Conservation (phyloP, 2,329 filamentous ascomycete species). For the Stachybotrys elegans region DNA sequence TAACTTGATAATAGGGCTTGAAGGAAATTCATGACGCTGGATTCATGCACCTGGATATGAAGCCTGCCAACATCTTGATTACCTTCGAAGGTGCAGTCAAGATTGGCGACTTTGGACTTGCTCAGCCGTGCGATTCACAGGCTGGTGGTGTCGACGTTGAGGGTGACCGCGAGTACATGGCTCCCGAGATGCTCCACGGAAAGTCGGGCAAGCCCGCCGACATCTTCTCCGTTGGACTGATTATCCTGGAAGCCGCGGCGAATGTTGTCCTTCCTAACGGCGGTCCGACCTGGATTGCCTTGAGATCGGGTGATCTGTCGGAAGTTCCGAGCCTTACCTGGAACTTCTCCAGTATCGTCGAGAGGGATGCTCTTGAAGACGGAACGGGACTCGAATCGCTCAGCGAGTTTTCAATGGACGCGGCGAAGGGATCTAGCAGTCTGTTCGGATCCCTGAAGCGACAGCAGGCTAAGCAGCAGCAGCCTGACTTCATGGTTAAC, state of each 20-base stretch:
- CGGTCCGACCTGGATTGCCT: slow-evolving; percentile 81
- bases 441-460: slow-evolving; percentile 44
- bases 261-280: slow-evolving; percentile 95
- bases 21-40: slow-evolving; percentile 85
- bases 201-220: slow-evolving; percentile 87
- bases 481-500: slow-evolving; percentile 88
- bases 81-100: slow-evolving; percentile 77
- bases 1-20: slow-evolving; percentile 57
- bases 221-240: slow-evolving; percentile 88
- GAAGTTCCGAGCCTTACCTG: slow-evolving; percentile 85
- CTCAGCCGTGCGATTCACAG: slow-evolving; percentile 73
- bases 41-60: slow-evolving; percentile 81
- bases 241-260: slow-evolving; percentile 89
- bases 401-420: slow-evolving; percentile 25
- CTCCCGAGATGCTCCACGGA: slow-evolving; percentile 83
- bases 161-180: slow-evolving; percentile 94
- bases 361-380: slow-evolving; percentile 64
- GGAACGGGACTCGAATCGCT: slow-evolving; percentile 32
- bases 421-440: slow-evolving; percentile 26
- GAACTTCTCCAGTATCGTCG: slow-evolving; percentile 64
- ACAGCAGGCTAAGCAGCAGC: slow-evolving; percentile 41
- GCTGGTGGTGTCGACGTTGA: slow-evolving; percentile 77
- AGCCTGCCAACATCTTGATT: slow-evolving; percentile 80
- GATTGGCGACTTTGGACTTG: slow-evolving; percentile 83
- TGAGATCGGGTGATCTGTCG: slow-evolving; percentile 83